These are phyloP conservation scores for Curvularia verruculosa DNA, from an alignment of 2,329 filamentous ascomycete species.

Conservation along the genomic window DNA sequence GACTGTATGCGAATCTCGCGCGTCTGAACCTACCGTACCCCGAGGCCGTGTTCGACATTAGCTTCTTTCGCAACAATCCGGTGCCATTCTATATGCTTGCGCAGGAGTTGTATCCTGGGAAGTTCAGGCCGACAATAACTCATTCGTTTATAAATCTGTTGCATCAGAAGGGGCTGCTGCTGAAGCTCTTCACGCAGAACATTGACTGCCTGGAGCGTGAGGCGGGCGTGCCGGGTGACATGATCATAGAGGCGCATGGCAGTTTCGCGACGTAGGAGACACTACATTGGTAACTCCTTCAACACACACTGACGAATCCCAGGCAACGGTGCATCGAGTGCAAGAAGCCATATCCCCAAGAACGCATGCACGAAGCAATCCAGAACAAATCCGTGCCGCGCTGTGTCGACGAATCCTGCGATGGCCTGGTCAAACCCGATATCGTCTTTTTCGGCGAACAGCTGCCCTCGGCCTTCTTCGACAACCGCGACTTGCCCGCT, in stretches of 20 bases:
- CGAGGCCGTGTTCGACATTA: constrained; percentile 93
- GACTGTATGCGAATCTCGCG: constrained; percentile 90
- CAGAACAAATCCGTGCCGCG: constrained; percentile 70
- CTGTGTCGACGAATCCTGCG: constrained; percentile 68
- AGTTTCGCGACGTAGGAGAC: constrained; percentile 73
- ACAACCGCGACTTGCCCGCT: constrained; percentile 60
- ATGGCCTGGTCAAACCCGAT: constrained; percentile 86
- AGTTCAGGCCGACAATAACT: constrained; percentile 84
- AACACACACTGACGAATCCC: not conserved
- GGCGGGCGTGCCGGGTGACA: constrained; percentile 80
- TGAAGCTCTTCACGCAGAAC: constrained; percentile 95
- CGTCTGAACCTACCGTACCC: constrained; percentile 84
- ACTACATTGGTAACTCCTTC: too few relatives aligned
- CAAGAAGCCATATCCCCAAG: constrained; percentile 71
- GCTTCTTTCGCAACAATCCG: constrained; percentile 83
- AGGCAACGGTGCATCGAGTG: constrained; percentile 92
- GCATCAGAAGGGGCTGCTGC: constrained; percentile 75
- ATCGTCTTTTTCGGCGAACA: constrained; percentile 93
- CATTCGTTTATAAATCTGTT: constrained; percentile 88
- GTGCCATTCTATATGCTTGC: constrained; percentile 91
- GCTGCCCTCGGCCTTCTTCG: constrained; percentile 69
- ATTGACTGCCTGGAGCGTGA: constrained; percentile 92
- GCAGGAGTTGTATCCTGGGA: constrained; percentile 88
- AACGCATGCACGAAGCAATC: constrained; percentile 75
- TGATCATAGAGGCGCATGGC: constrained; percentile 91